Evolutionary conservation across 1,284 basidiomycete genomes (phyloP), one percentile per base, ranked within the genome.

Genomic region (Athelia psychrophila): DNA sequence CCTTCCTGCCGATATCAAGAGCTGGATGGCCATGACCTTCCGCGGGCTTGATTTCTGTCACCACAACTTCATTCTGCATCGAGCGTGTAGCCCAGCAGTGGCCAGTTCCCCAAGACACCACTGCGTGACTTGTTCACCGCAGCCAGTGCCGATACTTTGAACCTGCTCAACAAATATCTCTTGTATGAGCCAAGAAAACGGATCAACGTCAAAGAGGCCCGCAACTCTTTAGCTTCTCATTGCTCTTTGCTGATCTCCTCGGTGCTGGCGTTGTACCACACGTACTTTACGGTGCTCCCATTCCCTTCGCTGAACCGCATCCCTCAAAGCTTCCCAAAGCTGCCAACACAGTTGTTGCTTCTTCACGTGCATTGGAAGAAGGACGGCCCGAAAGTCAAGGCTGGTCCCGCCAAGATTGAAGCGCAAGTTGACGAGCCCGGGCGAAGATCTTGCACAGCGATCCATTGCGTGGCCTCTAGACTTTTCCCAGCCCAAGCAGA

Each of bases 1-100:
- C 67, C 79, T 95, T 20, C 91, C 93, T 6, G 91, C 92, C 1
- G 96, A 99, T 68, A 96, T 98, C 73, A 99, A 99, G 71, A 89
- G 91, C 61, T 99, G 97, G 97, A 95, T 97, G 84, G 91, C 91
- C 16, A 99, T 99, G 97, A 42, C 38, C 5, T 42, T 42, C 38
- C 38, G 38, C 5, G 38, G 38, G 8, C 38, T 42, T 6, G 38
- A 42, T 6, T 42, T 18, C 38, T 42, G 38, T 42, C 97, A 99
- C 68, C 77, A 95, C 47, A 93, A 95, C 66, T 96, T 88, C 64
- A 84, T 98, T 49, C 73, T 99, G 36, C 97, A 99, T 72, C 84
- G 97, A 51, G 95, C 97, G 62, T 54, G 80, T 71, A 10, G 35
- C 38, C 22, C 44, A 23, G 4, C 44, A 48, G 35, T 42, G 89